phyloP scores from a whole-genome alignment of 1,139 yeast species.

The Starmera stellimalicola region DNA sequence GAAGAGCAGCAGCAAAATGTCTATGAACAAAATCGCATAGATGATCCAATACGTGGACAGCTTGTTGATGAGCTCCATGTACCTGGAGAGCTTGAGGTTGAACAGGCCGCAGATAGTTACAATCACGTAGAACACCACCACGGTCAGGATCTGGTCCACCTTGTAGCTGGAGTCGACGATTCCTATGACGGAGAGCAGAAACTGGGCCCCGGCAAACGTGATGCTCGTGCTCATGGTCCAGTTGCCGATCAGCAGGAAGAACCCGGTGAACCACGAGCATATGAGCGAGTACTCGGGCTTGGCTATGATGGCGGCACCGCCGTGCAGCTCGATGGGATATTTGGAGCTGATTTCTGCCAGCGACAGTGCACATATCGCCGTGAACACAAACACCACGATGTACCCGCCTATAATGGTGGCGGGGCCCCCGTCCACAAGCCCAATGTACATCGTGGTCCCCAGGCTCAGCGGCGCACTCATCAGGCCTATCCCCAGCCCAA shows the following conservation, averaged over 20 bases:
- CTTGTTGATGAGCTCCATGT: conserved; percentile 54
- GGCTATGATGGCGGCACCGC: conserved; percentile 63
- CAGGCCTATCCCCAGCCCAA: conserved; percentile 65
- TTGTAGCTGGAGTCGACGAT: conserved; percentile 49
- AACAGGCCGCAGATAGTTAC: conserved; percentile 53
- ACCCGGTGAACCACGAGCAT: conserved; percentile 69
- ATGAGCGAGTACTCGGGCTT: conserved; percentile 43
- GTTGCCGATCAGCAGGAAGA: conserved; percentile 64
- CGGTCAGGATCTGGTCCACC: conserved; percentile 45
- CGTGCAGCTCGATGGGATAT: conserved; percentile 70
- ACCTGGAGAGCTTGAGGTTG: conserved; percentile 48
- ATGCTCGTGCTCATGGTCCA: conserved; percentile 71
- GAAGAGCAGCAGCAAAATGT: conserved; percentile 48
- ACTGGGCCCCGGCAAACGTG: conserved; percentile 67
- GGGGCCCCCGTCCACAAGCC: conserved; percentile 64
- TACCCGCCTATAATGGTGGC: conserved; percentile 67
- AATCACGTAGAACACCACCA: conserved; percentile 44
- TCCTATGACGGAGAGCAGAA: conserved; percentile 56
- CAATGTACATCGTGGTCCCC: conserved; percentile 60
- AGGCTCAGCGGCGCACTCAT: conserved; percentile 78
- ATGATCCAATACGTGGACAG: conserved; percentile 67
- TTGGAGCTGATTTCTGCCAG: conserved; percentile 65
- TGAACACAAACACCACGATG: conserved; percentile 51
- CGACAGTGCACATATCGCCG: conserved; percentile 54
- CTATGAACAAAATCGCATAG: conserved; percentile 62